Percentiles rank a stretch among this genome's conserved stretches.
phyloP scores from a whole-genome alignment of 2,329 filamentous ascomycete genomes.

The Colletotrichum theobromicola region DNA sequence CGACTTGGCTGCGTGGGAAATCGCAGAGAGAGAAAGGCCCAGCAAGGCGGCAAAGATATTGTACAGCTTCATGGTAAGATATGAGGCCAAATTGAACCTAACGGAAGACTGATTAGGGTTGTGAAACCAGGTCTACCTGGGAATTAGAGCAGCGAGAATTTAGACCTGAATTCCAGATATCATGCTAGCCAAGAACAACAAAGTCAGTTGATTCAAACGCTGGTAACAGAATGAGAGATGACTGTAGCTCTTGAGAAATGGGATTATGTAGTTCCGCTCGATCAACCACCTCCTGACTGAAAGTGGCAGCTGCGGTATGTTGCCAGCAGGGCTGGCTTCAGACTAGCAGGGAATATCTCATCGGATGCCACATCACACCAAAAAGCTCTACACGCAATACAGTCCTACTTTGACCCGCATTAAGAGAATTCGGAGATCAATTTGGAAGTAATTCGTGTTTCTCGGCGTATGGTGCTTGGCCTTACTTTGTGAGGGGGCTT shows the following conservation, averaged over 20 bases:
- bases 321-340: not conserved
- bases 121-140: not conserved
- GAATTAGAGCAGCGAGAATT: not conserved
- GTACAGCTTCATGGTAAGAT: not conserved
- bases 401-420: not conserved
- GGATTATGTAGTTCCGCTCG: not conserved
- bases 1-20: not conserved
- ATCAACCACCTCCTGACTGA: not conserved
- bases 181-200: not conserved
- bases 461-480: not conserved
- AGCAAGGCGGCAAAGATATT: not conserved
- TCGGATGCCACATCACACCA: not conserved
- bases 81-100: no score
- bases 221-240: not conserved
- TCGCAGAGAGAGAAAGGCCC: not conserved
- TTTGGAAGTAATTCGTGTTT: not conserved
- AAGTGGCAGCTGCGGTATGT: not conserved
- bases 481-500: not conserved
- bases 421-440: not conserved
- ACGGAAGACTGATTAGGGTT: not conserved
- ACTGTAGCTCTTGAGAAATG: not conserved
- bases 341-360: not conserved
- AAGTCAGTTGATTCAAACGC: not conserved
- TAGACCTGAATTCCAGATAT: not conserved
- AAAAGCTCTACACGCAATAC: not conserved